These are phyloP conservation scores for Phycomyces nitens DNA, from an alignment of 192 early-diverging fungal genomes.

Conservation along the genomic window DNA sequence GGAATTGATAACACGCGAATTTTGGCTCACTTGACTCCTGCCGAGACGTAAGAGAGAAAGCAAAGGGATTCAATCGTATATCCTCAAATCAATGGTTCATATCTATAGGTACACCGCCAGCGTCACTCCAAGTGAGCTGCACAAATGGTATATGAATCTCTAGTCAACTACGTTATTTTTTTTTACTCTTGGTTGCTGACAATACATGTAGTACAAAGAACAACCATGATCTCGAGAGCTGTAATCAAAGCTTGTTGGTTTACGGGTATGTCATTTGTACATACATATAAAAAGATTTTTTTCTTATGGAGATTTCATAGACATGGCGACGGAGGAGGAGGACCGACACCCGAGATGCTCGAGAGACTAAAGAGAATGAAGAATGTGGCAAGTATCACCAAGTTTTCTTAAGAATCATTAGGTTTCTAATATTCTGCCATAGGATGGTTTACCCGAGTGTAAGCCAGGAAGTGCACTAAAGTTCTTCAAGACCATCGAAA, in stretches of 20 bases:
- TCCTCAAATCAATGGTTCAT: neutral
- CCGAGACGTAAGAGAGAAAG: conserved; percentile 29
- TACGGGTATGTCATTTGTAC: conserved; percentile 59
- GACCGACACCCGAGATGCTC: conserved; percentile 78
- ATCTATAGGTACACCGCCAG: conserved; percentile 26
- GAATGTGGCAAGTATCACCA: conserved; percentile 53
- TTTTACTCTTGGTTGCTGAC: neutral
- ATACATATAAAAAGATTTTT: neutral
- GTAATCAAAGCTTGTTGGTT: conserved; percentile 83
- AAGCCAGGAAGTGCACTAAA: conserved; percentile 69
- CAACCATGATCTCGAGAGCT: conserved; percentile 85
- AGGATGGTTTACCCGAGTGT: conserved; percentile 73
- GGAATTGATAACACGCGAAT: conserved; percentile 86
- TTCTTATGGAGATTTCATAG: conserved; percentile 1
- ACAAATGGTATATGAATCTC: conserved; percentile 29
- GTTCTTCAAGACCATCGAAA: conserved; percentile 82
- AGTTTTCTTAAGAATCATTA: neutral
- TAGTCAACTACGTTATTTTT: too few species aligned
- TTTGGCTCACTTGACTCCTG: conserved; percentile 34
- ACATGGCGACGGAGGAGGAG: conserved; percentile 95
- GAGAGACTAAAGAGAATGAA: conserved; percentile 75
- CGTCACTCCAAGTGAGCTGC: conserved; percentile 27
- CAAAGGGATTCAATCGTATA: too few species aligned
- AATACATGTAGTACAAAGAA: conserved; percentile 81
- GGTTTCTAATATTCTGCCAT: neutral